Evolutionary conservation across 2,329 filamentous ascomycete genomes (phyloP).

Genomic region (Diplocarpon rosae): DNA sequence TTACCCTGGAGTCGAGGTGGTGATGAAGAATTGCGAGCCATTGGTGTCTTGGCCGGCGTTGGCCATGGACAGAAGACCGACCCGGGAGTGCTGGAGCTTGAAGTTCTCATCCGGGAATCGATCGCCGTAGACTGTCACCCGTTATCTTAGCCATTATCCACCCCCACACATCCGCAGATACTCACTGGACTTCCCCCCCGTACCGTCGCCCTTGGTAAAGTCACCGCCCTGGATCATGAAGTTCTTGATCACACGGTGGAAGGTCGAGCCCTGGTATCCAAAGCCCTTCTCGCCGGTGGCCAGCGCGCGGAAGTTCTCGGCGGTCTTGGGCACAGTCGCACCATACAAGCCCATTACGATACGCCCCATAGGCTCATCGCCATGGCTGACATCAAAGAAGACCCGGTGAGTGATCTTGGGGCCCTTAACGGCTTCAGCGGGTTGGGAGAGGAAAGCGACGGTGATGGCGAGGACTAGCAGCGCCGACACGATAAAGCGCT

Average conservation of each 20-base stretch:
- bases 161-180: constrained; percentile 16
- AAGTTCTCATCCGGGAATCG: constrained; percentile 90
- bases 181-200: constrained; percentile 75
- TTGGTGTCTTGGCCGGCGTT: constrained; percentile 80
- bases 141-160: constrained; percentile 10
- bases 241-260: constrained; percentile 83
- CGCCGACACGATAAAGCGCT: constrained; percentile 59
- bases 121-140: constrained; percentile 58
- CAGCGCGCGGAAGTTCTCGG: constrained; percentile 66
- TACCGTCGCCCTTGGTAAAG: constrained; percentile 74
- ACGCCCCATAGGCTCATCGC: constrained; percentile 61
- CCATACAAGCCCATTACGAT: constrained; percentile 78
- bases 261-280: constrained; percentile 69
- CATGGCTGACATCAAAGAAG: constrained; percentile 75
- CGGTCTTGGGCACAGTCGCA: constrained; percentile 71
- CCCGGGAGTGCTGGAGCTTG: constrained; percentile 86
- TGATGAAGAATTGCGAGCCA: constrained; percentile 86
- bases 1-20: constrained; percentile 67
- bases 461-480: constrained; percentile 67
- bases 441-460: constrained; percentile 66
- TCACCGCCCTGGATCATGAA: constrained; percentile 92
- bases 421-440: constrained; percentile 65
- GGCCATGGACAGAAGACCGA: constrained; percentile 74
- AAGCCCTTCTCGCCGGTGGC: constrained; percentile 80
- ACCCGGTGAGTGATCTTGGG: constrained; percentile 96